Conservation (phyloP, 306 rosid genomes). For the Ormosia emarginata region DNA sequence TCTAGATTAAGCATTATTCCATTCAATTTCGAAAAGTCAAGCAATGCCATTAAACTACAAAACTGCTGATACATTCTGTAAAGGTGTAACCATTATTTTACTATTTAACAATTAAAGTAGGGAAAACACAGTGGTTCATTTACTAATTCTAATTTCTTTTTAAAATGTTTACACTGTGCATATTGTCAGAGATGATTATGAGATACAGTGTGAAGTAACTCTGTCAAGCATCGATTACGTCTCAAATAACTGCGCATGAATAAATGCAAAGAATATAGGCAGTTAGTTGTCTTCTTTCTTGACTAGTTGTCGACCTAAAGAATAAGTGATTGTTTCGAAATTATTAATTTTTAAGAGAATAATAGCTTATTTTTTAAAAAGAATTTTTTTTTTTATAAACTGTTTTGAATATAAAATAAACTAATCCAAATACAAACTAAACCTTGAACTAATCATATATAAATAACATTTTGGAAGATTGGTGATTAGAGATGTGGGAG, state of each 20-base stretch:
- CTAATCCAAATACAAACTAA: no score
- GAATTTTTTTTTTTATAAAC: no score
- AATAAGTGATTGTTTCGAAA: no score
- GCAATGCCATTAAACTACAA: not conserved
- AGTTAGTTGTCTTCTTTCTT: not conserved
- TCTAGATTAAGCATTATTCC: not conserved
- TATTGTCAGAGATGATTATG: not conserved
- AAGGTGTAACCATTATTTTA: not conserved
- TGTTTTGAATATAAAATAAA: no score
- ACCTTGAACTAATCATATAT: no score
- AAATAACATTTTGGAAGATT: no score
- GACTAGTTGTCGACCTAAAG: not conserved
- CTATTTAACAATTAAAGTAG: no score
- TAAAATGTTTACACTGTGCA: not conserved
- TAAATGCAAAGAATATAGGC: not conserved
- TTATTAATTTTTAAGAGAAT: no score
- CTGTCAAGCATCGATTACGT: not conserved
- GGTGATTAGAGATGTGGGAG: no score
- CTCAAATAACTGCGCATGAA: not conserved
- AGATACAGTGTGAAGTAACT: not conserved
- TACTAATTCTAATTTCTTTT: not conserved
- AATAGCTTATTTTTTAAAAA: no score
- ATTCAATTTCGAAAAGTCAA: no score
- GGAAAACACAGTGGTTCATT: not conserved
- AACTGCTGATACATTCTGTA: not conserved